These are phyloP conservation scores for Mycena galopus DNA, from an alignment of 768 basidiomycete genomes.

Conservation along the genomic window DNA sequence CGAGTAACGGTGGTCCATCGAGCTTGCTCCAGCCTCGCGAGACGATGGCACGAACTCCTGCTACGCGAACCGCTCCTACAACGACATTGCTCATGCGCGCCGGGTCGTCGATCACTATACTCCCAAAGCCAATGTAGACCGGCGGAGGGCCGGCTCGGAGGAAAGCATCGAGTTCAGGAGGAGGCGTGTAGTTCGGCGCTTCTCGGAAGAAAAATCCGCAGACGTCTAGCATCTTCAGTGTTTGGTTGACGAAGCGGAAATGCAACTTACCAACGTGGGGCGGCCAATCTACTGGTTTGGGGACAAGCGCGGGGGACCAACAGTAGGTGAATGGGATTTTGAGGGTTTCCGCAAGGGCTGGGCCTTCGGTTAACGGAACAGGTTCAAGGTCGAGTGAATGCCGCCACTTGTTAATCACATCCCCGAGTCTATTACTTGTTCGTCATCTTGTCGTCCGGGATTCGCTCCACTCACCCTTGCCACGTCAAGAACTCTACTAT, in stretches of 20 bases:
- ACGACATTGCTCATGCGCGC: conserved; percentile 46
- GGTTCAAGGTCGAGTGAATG: conserved; percentile 51
- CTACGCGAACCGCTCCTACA: conserved; percentile 53
- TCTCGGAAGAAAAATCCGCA: conserved; percentile 60
- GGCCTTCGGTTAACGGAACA: conserved; percentile 51
- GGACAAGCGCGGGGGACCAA: conserved; percentile 53
- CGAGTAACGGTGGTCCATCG: conserved; percentile 46
- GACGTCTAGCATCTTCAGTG: conserved; percentile 51
- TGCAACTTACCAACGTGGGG: conserved; percentile 55
- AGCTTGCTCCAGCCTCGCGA: conserved; percentile 56
- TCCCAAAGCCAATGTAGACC: conserved; percentile 59
- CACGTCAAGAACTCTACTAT: conserved; percentile 58
- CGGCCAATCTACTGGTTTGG: conserved; percentile 58
- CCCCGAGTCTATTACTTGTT: conserved; percentile 51
- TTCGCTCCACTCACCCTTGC: conserved; percentile 48
- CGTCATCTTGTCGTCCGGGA: neutral
- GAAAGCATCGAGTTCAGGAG: conserved; percentile 48
- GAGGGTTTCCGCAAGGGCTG: conserved; percentile 51
- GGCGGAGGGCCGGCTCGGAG: conserved; percentile 50
- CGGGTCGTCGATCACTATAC: conserved; percentile 32
- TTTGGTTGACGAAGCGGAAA: conserved; percentile 39
- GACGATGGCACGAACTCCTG: conserved; percentile 57
- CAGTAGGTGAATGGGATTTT: conserved; percentile 60
- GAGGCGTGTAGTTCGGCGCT: conserved; percentile 48
- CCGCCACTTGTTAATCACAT: conserved; percentile 59